phyloP scores from a whole-genome alignment of 2,329 filamentous ascomycete genomes.

The Dendrostoma leiphaemia region DNA sequence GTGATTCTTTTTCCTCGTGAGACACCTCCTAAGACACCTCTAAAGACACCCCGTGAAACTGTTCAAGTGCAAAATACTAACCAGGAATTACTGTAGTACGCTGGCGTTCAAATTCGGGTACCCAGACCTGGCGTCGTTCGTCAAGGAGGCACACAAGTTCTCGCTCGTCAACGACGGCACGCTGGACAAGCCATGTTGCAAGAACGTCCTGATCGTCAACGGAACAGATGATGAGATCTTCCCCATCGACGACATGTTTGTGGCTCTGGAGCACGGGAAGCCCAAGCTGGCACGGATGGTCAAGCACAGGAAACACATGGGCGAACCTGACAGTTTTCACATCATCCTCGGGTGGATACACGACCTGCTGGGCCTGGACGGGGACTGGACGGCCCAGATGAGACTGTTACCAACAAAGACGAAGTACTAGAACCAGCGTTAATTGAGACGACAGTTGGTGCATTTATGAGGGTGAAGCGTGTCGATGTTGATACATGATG shows the following conservation, averaged over 20 bases:
- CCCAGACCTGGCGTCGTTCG: background rate
- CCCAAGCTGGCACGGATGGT: slow-evolving; percentile 48
- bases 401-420: background rate
- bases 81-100: too few relatives aligned
- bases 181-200: slow-evolving; percentile 51
- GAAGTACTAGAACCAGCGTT: slow-evolving; percentile 23
- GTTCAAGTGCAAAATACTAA: too few relatives aligned
- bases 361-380: slow-evolving; percentile 28
- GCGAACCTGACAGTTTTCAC: slow-evolving; percentile 31
- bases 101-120: background rate
- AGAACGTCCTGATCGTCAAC: slow-evolving; percentile 60
- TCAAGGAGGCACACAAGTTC: slow-evolving; percentile 45
- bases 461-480: too few relatives aligned
- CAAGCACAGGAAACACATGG: slow-evolving; percentile 32
- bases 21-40: too few relatives aligned
- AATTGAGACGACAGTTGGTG: too few relatives aligned
- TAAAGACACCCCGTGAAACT: too few relatives aligned
- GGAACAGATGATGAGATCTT: slow-evolving; percentile 60
- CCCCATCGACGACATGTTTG: slow-evolving; percentile 58
- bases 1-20: too few relatives aligned
- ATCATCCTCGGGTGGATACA: slow-evolving; percentile 33
- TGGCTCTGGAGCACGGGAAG: slow-evolving; percentile 49
- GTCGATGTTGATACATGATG: too few relatives aligned
- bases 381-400: slow-evolving; percentile 19
- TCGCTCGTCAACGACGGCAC: slow-evolving; percentile 60